Conservation (phyloP, 176 grass and related monocot genomes). For the Tillandsia leiboldiana region DNA sequence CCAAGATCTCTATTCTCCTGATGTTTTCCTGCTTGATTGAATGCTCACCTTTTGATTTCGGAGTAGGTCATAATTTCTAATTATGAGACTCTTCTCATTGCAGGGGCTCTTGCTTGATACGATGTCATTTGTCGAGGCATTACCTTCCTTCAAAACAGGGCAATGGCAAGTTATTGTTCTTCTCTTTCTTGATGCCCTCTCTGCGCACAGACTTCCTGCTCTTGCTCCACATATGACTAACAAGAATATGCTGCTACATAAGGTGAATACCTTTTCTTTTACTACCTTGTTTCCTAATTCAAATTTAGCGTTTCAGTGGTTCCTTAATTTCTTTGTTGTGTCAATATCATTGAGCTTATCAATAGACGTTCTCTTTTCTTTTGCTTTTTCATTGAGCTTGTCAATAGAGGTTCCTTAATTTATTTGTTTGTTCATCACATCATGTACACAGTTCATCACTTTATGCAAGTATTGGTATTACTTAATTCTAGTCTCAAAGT, state of each 20-base stretch:
- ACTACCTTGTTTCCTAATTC: background rate
- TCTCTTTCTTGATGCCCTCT: slow-evolving; percentile 61
- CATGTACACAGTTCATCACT: no score
- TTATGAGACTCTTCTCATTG: slow-evolving; percentile 7
- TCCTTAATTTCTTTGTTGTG: background rate
- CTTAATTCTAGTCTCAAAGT: no score
- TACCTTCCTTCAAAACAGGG: slow-evolving; percentile 50
- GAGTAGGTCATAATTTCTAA: background rate
- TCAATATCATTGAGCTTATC: background rate
- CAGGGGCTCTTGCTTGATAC: slow-evolving; percentile 71
- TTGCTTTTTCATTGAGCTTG: background rate
- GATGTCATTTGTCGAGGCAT: slow-evolving; percentile 70
- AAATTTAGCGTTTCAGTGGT: background rate
- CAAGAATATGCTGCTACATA: slow-evolving; percentile 36
- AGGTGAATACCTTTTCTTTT: slow-evolving; percentile 4
- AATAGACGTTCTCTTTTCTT: background rate
- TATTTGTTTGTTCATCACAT: no score
- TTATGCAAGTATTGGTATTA: no score
- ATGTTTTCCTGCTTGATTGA: no score
- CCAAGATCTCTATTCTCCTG: no score
- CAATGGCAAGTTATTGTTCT: slow-evolving; percentile 68
- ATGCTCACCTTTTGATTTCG: no score
- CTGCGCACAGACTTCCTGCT: slow-evolving; percentile 39
- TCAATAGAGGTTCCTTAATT: no score
- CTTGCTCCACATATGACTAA: slow-evolving; percentile 40